A percentile compares a stretch with the other conserved stretches of the same genome.
Conservation (phyloP, 2,329 filamentous ascomycete genomes). For the Diaporthe aspalathi region DNA sequence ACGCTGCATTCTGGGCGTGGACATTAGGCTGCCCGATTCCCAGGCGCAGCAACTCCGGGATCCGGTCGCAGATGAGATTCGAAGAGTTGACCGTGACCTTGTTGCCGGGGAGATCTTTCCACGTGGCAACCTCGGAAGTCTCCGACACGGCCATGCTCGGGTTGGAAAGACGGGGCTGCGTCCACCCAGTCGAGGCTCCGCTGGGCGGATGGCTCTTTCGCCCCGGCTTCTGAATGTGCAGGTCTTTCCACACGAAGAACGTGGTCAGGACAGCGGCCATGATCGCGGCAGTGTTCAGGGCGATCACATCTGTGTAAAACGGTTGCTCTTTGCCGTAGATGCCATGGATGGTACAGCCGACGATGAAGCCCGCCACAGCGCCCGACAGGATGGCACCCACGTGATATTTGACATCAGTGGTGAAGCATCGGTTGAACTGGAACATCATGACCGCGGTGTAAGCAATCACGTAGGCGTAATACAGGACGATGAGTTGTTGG, state of each 20-base stretch:
- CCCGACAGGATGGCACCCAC: conserved; percentile 49
- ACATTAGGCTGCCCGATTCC: conserved; percentile 41
- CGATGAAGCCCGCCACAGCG: conserved; percentile 47
- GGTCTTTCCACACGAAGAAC: conserved; percentile 48
- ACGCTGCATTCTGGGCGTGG: conserved; percentile 38
- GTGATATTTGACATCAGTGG: conserved; percentile 49
- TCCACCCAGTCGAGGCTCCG: conserved; percentile 25
- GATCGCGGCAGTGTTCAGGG: conserved; percentile 48
- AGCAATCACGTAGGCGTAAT: conserved; percentile 50
- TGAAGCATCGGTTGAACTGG: conserved; percentile 56
- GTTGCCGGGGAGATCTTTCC: conserved; percentile 37
- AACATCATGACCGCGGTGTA: conserved; percentile 53
- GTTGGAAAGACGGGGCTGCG: conserved; percentile 36
- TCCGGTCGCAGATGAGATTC: conserved; percentile 39
- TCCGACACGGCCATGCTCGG: conserved; percentile 38
- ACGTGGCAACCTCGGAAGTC: conserved; percentile 37
- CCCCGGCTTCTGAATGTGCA: conserved; percentile 35
- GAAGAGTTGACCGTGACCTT: conserved; percentile 39
- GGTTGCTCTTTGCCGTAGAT: conserved; percentile 44
- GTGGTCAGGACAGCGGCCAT: conserved; percentile 48
- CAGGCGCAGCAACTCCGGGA: conserved; percentile 43
- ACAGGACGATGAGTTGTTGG: conserved; percentile 47
- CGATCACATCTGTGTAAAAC: conserved; percentile 49
- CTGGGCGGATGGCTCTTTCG: background rate
- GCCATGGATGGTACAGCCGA: conserved; percentile 48